Conservation (phyloP, 192 early-diverging fungal genomes). For the Coemansia sp. region DNA sequence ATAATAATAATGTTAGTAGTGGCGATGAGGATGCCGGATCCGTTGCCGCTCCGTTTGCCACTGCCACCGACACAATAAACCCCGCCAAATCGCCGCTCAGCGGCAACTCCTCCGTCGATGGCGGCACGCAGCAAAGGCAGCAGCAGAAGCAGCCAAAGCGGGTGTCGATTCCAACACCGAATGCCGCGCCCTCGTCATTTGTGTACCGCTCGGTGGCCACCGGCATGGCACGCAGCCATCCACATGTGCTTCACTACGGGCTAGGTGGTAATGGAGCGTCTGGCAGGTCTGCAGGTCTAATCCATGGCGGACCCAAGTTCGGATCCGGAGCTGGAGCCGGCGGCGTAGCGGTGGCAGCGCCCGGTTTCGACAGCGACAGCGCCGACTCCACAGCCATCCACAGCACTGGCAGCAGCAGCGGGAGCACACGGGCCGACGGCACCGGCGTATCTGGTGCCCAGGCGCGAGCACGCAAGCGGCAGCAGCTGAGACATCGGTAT, state of each 20-base stretch:
- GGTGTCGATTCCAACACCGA: conserved; percentile 32
- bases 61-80: too few relatives aligned
- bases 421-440: not conserved
- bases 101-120: too few relatives aligned
- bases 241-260: not conserved
- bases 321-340: too few relatives aligned
- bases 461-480: too few relatives aligned
- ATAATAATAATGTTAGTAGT: too few relatives aligned
- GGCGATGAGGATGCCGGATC: too few relatives aligned
- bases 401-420: not conserved
- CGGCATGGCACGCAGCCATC: not conserved
- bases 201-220: conserved; percentile 8
- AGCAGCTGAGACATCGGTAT: not conserved
- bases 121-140: not conserved
- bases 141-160: conserved; percentile 28
- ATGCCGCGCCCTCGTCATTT: conserved; percentile 25
- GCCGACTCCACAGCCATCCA: conserved; percentile 32
- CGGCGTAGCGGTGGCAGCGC: not conserved
- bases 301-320: too few relatives aligned
- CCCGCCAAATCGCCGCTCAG: not conserved
- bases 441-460: not conserved
- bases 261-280: too few relatives aligned
- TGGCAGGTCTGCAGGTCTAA: too few relatives aligned
- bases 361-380: conserved; percentile 8
- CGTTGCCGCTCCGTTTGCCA: too few relatives aligned